phyloP scores from a whole-genome alignment of 805 yeast species.

The Saturnispora saitoi region DNA sequence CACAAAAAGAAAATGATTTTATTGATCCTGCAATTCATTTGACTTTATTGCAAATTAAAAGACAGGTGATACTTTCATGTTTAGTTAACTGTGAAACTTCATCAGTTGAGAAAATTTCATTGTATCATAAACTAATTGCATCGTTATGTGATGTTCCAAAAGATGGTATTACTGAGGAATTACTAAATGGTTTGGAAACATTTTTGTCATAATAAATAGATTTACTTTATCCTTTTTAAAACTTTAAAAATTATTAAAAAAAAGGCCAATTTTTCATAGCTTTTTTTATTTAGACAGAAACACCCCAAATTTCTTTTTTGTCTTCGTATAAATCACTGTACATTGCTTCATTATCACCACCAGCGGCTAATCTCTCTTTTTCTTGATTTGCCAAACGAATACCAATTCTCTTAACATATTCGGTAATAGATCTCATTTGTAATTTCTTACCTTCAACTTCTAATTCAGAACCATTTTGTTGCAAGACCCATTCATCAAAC shows the following conservation, averaged over 20 bases:
- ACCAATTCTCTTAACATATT: conserved; percentile 88
- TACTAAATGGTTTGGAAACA: conserved; percentile 68
- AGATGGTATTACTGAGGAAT: conserved; percentile 69
- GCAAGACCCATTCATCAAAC: conserved; percentile 60
- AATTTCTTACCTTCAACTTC: conserved; percentile 39
- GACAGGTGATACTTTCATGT: conserved; percentile 5
- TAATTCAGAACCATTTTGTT: conserved; percentile 30
- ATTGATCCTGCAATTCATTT: conserved; percentile 25
- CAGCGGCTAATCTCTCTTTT: conserved; percentile 79
- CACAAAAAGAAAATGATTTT: conserved; percentile 15
- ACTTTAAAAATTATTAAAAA: neutral
- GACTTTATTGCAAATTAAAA: conserved; percentile 30
- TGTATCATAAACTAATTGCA: conserved; percentile 63
- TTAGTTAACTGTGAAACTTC: conserved; percentile 6
- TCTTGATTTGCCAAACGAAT: conserved; percentile 76
- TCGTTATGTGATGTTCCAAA: conserved; percentile 67
- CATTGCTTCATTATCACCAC: conserved; percentile 83
- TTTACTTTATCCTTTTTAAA: neutral
- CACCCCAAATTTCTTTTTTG: conserved; percentile 72
- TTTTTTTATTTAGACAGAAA: neutral
- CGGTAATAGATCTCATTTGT: conserved; percentile 69
- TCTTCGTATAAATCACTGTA: conserved; percentile 82
- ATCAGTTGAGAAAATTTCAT: conserved; percentile 34
- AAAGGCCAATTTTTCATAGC: neutral
- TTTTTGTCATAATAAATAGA: conserved; percentile 7